Conservation (phyloP, 2,329 filamentous ascomycete genomes). For the Colletotrichum plurivorum region DNA sequence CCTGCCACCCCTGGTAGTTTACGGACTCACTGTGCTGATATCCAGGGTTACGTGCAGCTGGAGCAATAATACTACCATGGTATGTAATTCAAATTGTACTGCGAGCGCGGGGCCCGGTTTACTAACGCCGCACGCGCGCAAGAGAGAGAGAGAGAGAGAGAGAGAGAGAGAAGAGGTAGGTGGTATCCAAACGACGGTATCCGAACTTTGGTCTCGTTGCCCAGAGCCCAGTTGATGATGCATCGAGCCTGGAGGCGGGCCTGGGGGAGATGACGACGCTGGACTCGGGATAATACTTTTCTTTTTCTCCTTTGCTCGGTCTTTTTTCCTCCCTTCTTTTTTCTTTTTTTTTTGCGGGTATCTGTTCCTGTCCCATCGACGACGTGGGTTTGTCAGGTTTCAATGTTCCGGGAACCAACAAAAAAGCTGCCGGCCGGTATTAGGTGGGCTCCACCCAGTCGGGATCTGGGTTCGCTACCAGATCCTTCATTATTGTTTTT, state of each 20-base stretch:
- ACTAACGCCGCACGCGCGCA: background rate
- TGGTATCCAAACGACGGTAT: constrained; percentile 11
- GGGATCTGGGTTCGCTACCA: constrained; percentile 20
- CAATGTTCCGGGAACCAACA: constrained; percentile 7
- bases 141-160: background rate
- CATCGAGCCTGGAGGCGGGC: background rate
- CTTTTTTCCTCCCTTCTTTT: background rate
- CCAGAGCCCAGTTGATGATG: background rate
- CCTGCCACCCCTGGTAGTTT: background rate
- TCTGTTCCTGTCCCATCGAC: background rate
- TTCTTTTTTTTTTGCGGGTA: constrained; percentile 4
- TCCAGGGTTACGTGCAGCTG: constrained; percentile 12
- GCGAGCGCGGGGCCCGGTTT: background rate
- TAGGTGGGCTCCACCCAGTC: constrained; percentile 26
- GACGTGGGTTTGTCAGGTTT: constrained; percentile 7
- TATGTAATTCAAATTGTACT: background rate
- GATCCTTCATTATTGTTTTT: constrained; percentile 8
- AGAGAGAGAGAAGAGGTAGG: background rate
- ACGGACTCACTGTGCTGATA: background rate
- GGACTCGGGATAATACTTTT: background rate
- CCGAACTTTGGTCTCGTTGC: background rate
- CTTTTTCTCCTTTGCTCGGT: background rate
- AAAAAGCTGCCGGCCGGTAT: constrained; percentile 36
- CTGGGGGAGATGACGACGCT: background rate
- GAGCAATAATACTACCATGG: background rate